phyloP scores from a whole-genome alignment of 768 basidiomycete genomes.

The Cystofilobasidium bisporidii region DNA sequence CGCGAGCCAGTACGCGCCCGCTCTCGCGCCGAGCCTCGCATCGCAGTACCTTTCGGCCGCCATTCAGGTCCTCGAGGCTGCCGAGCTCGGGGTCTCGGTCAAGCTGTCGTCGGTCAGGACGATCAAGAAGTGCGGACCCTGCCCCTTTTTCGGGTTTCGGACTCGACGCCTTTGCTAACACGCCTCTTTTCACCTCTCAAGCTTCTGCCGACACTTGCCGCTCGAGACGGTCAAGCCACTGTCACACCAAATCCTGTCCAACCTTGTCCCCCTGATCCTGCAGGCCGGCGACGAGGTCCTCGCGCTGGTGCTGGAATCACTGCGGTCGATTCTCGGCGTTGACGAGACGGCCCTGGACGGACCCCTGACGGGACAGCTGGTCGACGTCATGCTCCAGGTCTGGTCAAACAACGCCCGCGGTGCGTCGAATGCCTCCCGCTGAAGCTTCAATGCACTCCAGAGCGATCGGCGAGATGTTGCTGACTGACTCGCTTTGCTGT shows the following conservation, averaged over 20 bases:
- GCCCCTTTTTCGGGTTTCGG: constrained; percentile 43
- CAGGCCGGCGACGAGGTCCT: constrained; percentile 78
- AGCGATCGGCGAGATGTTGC: background rate
- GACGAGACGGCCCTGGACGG: constrained; percentile 47
- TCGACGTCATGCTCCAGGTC: constrained; percentile 59
- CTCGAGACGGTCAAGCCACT: constrained; percentile 54
- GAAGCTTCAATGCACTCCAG: background rate
- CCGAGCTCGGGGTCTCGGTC: constrained; percentile 65
- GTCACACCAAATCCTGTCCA: constrained; percentile 63
- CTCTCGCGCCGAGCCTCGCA: constrained; percentile 61
- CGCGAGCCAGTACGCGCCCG: constrained; percentile 72
- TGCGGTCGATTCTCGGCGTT: constrained; percentile 67
- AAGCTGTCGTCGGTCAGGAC: constrained; percentile 92
- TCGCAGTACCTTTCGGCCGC: constrained; percentile 82
- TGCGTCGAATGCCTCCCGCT: constrained; percentile 39
- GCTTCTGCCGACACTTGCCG: constrained; percentile 43
- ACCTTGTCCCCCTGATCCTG: constrained; percentile 72
- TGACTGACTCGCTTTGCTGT: background rate
- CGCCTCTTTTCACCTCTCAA: constrained; percentile 30
- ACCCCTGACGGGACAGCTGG: constrained; percentile 58
- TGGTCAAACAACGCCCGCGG: constrained; percentile 85
- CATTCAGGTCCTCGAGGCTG: constrained; percentile 68
- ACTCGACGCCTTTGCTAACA: background rate
- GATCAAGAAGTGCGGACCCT: constrained; percentile 63
- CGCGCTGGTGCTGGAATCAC: constrained; percentile 73